These are phyloP conservation scores for Saraca asoca DNA, from an alignment of 331 rosid genomes.

Conservation along the genomic window DNA sequence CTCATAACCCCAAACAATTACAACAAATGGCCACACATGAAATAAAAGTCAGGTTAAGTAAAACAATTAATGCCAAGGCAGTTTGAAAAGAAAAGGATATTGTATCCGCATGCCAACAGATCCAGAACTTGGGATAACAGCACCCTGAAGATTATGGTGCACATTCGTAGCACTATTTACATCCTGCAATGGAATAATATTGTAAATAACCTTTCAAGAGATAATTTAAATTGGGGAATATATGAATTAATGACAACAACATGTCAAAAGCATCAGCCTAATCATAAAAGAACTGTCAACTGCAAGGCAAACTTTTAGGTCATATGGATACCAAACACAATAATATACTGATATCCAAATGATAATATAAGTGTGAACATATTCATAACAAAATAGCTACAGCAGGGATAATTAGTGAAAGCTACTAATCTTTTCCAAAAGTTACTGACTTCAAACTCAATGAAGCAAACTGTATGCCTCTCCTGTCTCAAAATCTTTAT, in stretches of 20 bases:
- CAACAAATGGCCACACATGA: background rate
- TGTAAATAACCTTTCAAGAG: conserved; percentile 4
- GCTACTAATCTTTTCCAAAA: conserved; percentile 21
- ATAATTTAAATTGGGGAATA: background rate
- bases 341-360: conserved; percentile 16
- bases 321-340: conserved; percentile 19
- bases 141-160: conserved; percentile 95
- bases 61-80: conserved; percentile 19
- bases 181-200: conserved; percentile 74
- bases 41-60: conserved; percentile 10
- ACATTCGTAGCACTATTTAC: conserved; percentile 86
- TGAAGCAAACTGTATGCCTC: conserved; percentile 98
- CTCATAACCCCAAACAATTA: conserved; percentile 15
- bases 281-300: conserved; percentile 63
- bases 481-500: conserved; percentile 98
- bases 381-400: background rate
- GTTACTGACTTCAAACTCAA: conserved; percentile 91
- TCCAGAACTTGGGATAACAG: conserved; percentile 97
- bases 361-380: background rate
- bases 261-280: too few species aligned
- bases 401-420: conserved; percentile 9
- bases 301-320: conserved; percentile 55
- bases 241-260: too few species aligned
- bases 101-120: conserved; percentile 99
- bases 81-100: conserved; percentile 73